Percentiles rank a stretch among this genome's conserved stretches.
Evolutionary conservation across 1,284 basidiomycete species (phyloP).

Genomic region (Gomphus bonarii): DNA sequence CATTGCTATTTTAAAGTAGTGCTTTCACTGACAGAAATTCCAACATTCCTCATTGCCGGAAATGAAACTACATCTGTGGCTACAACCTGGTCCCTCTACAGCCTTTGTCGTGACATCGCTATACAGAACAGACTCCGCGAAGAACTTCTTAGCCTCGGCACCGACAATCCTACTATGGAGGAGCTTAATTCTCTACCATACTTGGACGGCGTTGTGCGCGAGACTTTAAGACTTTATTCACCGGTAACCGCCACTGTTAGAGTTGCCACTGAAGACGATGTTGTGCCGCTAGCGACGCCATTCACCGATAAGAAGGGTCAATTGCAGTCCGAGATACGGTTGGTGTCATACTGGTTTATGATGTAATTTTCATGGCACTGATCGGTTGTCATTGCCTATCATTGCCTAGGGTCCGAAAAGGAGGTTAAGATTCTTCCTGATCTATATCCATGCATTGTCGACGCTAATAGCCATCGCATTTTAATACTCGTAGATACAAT

Average conservation of each 20-base stretch:
- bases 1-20: slow-evolving; percentile 12
- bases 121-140: slow-evolving; percentile 59
- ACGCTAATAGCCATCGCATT: neutral
- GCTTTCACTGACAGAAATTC: slow-evolving; percentile 15
- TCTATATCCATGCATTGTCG: neutral
- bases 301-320: slow-evolving; percentile 32
- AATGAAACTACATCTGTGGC: slow-evolving; percentile 66
- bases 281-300: slow-evolving; percentile 25
- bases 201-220: slow-evolving; percentile 26
- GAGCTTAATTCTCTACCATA: slow-evolving; percentile 25
- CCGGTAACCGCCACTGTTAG: slow-evolving; percentile 16
- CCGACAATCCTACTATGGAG: slow-evolving; percentile 33
- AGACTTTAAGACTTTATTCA: slow-evolving; percentile 20
- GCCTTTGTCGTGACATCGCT: slow-evolving; percentile 42
- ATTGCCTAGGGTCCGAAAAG: slow-evolving; percentile 11
- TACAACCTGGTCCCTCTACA: slow-evolving; percentile 50
- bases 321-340: slow-evolving; percentile 26
- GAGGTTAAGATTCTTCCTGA: neutral
- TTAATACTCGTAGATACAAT: slow-evolving; percentile 28
- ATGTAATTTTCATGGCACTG: neutral
- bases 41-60: slow-evolving; percentile 56
- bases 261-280: slow-evolving; percentile 18
- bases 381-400: no score
- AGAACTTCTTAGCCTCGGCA: slow-evolving; percentile 42
- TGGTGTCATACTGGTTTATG: slow-evolving; percentile 7